Percentiles rank a stretch among this genome's conserved stretches.
phyloP scores from a whole-genome alignment of 177 flowering plant genomes.

The Telopea speciosissima region DNA sequence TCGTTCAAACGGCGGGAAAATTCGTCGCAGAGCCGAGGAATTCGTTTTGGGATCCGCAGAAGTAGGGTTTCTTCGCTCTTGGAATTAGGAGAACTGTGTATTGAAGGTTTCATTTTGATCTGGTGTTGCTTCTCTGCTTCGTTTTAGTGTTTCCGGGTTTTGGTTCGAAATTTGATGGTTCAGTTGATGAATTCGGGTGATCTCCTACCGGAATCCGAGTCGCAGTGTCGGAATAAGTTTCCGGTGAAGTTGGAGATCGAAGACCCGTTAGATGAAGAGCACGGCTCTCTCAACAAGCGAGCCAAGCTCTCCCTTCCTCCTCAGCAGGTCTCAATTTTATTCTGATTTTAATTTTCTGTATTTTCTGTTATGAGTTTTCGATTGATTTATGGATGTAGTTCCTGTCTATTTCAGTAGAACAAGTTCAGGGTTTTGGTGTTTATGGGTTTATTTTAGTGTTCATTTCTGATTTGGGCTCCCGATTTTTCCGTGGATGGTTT shows the following conservation, averaged over 20 bases:
- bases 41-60: not conserved
- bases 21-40: not conserved
- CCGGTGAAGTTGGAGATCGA: constrained; percentile 63
- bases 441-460: not conserved
- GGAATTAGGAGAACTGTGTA: not conserved
- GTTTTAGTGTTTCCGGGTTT: not conserved
- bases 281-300: constrained; percentile 48
- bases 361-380: not conserved
- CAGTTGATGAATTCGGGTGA: constrained; percentile 45
- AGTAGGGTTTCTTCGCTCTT: not conserved
- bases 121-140: not conserved
- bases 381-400: not conserved
- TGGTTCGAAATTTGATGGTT: constrained; percentile 31
- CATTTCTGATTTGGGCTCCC: not conserved
- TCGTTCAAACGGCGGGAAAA: not conserved
- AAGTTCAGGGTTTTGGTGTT: not conserved
- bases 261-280: constrained; percentile 48
- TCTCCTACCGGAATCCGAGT: constrained; percentile 28
- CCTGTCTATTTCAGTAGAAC: not conserved
- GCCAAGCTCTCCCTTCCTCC: constrained; percentile 26
- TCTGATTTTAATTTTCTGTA: not conserved
- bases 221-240: constrained; percentile 24
- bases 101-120: not conserved
- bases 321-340: constrained; percentile 28
- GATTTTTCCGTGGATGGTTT: not conserved